A percentile compares a stretch with the other conserved stretches of the same genome.
These are phyloP conservation scores for Colletotrichum navitas DNA, from an alignment of 2,329 filamentous ascomycete species.

Conservation along the genomic window DNA sequence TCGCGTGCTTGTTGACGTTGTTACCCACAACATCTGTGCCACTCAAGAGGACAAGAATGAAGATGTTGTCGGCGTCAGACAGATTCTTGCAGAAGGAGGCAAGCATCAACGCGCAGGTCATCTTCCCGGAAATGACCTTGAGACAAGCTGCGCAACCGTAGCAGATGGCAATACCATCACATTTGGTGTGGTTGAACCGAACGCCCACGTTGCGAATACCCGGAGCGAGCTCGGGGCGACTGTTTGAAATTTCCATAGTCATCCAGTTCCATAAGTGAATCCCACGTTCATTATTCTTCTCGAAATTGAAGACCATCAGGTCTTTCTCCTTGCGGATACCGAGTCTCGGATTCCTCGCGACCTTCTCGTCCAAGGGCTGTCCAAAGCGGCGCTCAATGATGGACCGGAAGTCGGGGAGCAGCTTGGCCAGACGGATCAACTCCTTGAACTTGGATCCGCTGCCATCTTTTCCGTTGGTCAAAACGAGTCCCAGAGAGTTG, in stretches of 20 bases:
- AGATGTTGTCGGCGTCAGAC: not conserved
- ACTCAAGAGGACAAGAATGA: not conserved
- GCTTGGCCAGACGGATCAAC: not conserved
- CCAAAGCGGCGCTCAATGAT: not conserved
- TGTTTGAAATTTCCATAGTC: accelerated
- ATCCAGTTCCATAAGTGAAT: not conserved
- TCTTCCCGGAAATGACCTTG: accelerated
- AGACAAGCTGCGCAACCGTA: not conserved
- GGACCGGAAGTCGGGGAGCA: not conserved
- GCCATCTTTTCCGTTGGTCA: not conserved
- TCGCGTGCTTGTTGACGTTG: not conserved
- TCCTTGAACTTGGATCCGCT: not conserved
- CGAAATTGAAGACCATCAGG: not conserved
- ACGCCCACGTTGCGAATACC: not conserved
- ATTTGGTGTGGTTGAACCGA: not conserved
- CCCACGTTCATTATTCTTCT: accelerated
- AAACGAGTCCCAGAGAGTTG: accelerated
- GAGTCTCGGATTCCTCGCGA: not conserved
- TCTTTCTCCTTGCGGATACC: not conserved
- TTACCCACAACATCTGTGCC: not conserved
- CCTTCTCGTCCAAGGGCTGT: not conserved
- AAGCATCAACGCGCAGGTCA: not conserved
- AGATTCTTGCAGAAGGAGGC: not conserved
- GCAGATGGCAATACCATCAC: not conserved
- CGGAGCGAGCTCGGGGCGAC: not conserved